phyloP scores from a whole-genome alignment of 2,329 filamentous ascomycete species.

The Hymenoscyphus fructigenus region DNA sequence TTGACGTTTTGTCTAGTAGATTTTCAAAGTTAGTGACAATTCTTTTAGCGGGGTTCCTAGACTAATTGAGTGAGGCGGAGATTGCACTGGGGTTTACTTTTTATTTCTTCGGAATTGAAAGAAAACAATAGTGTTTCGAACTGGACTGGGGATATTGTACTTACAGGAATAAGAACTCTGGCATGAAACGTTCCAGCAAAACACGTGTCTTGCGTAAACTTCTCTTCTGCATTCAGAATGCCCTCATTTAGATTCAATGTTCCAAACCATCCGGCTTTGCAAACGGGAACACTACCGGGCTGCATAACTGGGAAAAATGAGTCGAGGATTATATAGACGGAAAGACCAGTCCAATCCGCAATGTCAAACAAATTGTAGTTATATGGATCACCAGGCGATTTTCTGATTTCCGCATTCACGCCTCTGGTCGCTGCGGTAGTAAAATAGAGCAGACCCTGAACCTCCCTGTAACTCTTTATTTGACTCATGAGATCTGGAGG shows the following conservation, averaged over 20 bases:
- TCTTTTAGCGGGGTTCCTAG: neutral
- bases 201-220: conserved; percentile 2
- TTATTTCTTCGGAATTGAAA: neutral
- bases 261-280: neutral
- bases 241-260: conserved; percentile 1
- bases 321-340: neutral
- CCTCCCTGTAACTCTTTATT: neutral
- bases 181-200: neutral
- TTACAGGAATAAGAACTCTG: conserved; percentile 9
- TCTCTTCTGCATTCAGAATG: neutral
- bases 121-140: neutral
- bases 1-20: neutral
- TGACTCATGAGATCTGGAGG: neutral
- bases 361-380: conserved; percentile 7
- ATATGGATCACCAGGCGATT: conserved; percentile 1
- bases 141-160: neutral
- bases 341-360: conserved; percentile 9
- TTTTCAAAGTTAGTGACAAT: neutral
- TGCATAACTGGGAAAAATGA: neutral
- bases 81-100: neutral
- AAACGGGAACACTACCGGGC: neutral
- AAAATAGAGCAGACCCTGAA: neutral
- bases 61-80: neutral
- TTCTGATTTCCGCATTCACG: neutral
- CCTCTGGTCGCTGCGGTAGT: neutral